Evolutionary conservation across 2,329 filamentous ascomycete genomes (phyloP).

Genomic region (Arthrobotrys iridis): DNA sequence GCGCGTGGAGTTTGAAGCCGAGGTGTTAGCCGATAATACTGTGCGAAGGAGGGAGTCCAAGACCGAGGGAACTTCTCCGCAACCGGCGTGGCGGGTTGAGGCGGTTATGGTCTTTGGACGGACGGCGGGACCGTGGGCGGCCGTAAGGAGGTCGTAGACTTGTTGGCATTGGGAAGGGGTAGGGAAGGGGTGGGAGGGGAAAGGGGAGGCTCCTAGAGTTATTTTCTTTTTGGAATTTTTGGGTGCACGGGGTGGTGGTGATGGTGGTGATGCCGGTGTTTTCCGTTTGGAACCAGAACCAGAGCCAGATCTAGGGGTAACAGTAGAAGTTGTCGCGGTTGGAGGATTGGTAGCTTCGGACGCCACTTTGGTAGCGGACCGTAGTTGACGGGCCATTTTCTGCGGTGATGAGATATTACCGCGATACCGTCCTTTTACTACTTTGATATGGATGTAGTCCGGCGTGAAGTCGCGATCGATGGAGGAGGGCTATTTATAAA

Average conservation of each 20-base stretch:
- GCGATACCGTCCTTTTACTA: background rate
- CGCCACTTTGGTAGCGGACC: background rate
- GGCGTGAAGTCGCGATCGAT: too few relatives aligned
- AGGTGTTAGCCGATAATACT: constrained; percentile 68
- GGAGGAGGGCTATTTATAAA: too few relatives aligned
- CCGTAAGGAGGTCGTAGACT: constrained; percentile 73
- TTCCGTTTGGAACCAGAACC: constrained; percentile 57
- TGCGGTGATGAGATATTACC: background rate
- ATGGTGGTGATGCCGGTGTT: constrained; percentile 64
- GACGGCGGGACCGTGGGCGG: constrained; percentile 72
- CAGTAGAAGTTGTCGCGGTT: constrained; percentile 41
- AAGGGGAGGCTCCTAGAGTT: constrained; percentile 67
- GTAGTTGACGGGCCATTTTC: constrained; percentile 35
- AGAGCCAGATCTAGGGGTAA: too few relatives aligned
- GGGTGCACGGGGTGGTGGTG: constrained; percentile 53
- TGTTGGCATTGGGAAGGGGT: constrained; percentile 75
- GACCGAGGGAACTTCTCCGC: constrained; percentile 66
- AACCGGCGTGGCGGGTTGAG: constrained; percentile 75
- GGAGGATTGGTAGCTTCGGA: too few relatives aligned
- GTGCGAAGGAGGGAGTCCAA: constrained; percentile 68
- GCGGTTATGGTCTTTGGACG: constrained; percentile 74
- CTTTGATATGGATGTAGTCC: too few relatives aligned
- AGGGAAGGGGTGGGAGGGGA: constrained; percentile 73
- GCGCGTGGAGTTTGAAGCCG: constrained; percentile 68
- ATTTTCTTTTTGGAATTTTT: constrained; percentile 59